phyloP scores from a whole-genome alignment of 805 yeast species.

The Kazachstania kunashirensis region DNA sequence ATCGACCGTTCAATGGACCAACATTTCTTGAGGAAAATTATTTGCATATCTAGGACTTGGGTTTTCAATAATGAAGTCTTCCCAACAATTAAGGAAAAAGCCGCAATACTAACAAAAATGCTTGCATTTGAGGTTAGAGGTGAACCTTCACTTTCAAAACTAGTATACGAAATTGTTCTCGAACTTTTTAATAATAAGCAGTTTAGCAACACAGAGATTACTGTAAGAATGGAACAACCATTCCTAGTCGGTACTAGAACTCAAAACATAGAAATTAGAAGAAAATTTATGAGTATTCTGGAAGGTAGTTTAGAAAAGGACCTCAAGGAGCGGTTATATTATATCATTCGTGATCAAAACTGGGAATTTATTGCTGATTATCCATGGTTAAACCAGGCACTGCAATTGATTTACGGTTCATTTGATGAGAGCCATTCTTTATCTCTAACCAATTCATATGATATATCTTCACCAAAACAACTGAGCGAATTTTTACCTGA shows the following conservation, averaged over 20 bases:
- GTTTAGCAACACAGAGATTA: conserved; percentile 73
- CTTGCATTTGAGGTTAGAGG: conserved; percentile 84
- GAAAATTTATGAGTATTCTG: conserved; percentile 68
- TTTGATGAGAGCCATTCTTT: conserved; percentile 45
- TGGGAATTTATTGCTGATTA: conserved; percentile 94
- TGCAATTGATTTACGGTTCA: conserved; percentile 75
- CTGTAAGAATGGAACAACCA: conserved; percentile 93
- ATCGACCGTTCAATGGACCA: conserved; percentile 82
- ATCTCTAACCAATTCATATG: conserved; percentile 40
- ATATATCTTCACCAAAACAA: conserved; percentile 36
- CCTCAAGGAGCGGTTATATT: conserved; percentile 67
- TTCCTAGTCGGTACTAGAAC: conserved; percentile 88
- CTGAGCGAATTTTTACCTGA: conserved; percentile 13
- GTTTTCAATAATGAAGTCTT: conserved; percentile 78
- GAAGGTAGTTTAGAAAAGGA: conserved; percentile 70
- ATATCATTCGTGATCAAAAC: conserved; percentile 87
- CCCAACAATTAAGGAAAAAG: conserved; percentile 93
- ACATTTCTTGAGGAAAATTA: conserved; percentile 61
- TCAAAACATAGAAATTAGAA: conserved; percentile 63
- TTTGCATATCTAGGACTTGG: conserved; percentile 78
- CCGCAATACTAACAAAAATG: conserved; percentile 89
- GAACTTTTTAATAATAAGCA: conserved; percentile 77
- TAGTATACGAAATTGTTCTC: conserved; percentile 76
- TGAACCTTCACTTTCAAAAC: conserved; percentile 64
- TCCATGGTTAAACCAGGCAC: conserved; percentile 90